These are phyloP conservation scores for Pseudopediastrum boryanum DNA, from an alignment of 139 green algal species.

Conservation along the genomic window DNA sequence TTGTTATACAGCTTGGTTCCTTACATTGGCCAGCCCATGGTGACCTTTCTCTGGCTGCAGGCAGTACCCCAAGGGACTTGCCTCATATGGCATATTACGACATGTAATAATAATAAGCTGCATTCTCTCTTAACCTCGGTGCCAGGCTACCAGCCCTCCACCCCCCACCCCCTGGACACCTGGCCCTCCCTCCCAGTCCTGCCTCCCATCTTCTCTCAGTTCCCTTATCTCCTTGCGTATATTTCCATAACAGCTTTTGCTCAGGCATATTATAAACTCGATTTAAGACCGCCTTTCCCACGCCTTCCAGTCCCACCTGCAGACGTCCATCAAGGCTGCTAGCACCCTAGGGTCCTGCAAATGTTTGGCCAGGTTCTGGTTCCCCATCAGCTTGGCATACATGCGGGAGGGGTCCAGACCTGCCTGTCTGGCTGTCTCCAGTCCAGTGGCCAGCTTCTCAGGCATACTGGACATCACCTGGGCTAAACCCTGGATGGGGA, in stretches of 20 bases:
- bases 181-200: neutral
- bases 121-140: neutral
- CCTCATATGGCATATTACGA: too few species aligned
- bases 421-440: neutral
- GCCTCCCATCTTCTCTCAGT: neutral
- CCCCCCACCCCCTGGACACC: neutral
- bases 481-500: constrained; percentile 7
- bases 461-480: constrained; percentile 2
- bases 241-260: neutral
- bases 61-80: too few species aligned
- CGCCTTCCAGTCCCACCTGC: constrained; percentile 3
- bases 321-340: constrained; percentile 30
- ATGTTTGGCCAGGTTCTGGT: constrained; percentile 3
- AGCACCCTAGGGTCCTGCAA: constrained; percentile 25
- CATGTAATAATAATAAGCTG: too few species aligned
- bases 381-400: constrained; percentile 1
- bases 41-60: too few species aligned
- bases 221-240: neutral
- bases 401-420: constrained; percentile 10
- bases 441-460: neutral
- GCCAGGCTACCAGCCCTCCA: neutral
- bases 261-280: neutral
- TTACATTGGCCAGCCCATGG: too few species aligned
- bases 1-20: too few species aligned
- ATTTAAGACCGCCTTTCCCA: neutral